Base-by-base conservation (phyloP, 306 rosid genomes). In the Arachis stenosperma region DNA sequence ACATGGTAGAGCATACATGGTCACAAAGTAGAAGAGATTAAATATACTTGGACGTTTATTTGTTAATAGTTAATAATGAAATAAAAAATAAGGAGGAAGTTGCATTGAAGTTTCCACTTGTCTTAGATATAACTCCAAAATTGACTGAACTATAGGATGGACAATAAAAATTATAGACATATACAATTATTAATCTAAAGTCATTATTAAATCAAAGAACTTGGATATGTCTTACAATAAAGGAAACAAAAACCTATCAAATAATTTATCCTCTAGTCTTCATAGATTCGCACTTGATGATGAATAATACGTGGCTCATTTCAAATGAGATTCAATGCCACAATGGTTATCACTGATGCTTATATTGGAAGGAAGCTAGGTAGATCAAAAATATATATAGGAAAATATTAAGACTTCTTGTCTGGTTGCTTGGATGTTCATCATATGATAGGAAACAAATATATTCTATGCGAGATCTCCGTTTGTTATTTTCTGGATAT, bases 21-120 rank as follows among this genome's bases (percentile, higher is more conserved):
- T 2, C 37, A 2, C 37, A 33, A 33, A 33, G 37, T 11, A 8
- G 52, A 47, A 47, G 17, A 39, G 17, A 10, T 8, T 12, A 7
- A 7, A 44, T 0, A 9, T 2, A 10, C 36, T 5, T 5, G 47
- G 17, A 13, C 67, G 9, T 3, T 39, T 48, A 11, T 72, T 12
- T 61, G 53, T 61, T 7, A 29, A 5, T 5, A 22, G 1, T 22
- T 22, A 50, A 61, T 51, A 15, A 15, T 2, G 37, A 33, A 33
- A 33, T 4, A 61, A 61, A 51, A 13, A 47, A 61, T 33, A 36
- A 2, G 6, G 36, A 51, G 70, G 78, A 73, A 73, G 78, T 40
- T 73, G 53, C 78, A 52, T 4, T 39, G 78, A 73, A 73, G 70
- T 11, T 73, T 73, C 78, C 62, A 51, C 43, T 64, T 73, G 70